Evolutionary conservation across 768 basidiomycete genomes (phyloP), one percentile per base, ranked within the genome.

Genomic region (Lentinula aciculospora): DNA sequence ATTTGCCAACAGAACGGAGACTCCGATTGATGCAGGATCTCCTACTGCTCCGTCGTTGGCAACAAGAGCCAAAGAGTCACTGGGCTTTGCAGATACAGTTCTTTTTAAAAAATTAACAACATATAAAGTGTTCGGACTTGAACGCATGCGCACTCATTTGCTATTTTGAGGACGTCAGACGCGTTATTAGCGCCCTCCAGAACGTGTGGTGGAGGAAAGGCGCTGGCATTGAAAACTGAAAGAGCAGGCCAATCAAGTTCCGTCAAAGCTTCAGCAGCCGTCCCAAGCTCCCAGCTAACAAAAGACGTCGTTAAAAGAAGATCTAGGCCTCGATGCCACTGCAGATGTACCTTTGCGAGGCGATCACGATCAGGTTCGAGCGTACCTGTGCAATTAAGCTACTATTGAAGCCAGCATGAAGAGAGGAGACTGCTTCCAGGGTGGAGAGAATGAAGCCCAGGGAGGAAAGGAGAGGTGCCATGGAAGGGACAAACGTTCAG

Each of bases 11-110:
- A 92, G 74, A 23, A 91, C 82, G 0, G 85, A 78, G 31, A 88
- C 77, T 2, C 89, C 91, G n/a, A 88, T 78, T 46, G 84, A 86
- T 0, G 92, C 82, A 0, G 93, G 92, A 65, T 96, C 94, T 0
- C 76, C 85, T 17, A 57, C 56, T 27, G 81, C 79, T 29, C 78
- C 78, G 53, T 81, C 71, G 21, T 74, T 71, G 21, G 73, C 66
- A 15, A 81, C 69, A 25, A 86, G 68, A 8, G 81, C 64, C 28
- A 75, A 62, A 15, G 74, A 70, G 37, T 70, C 59, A 12, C 71
- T 63, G 9, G 72, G 69, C 55, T 75, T 79, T 39, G 60, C 61
- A 6, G 64, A 58, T 17, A 82, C 74, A 31, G 71, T 68, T 25
- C 78, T 81, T n/a, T 39, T 56, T 48, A 4, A 54, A 12, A 15